Percentiles rank a stretch among this genome's conserved stretches.
These are phyloP conservation scores for Zygosaccharomyces pseudorouxii DNA, from an alignment of 805 yeast species.

Conservation along the genomic window DNA sequence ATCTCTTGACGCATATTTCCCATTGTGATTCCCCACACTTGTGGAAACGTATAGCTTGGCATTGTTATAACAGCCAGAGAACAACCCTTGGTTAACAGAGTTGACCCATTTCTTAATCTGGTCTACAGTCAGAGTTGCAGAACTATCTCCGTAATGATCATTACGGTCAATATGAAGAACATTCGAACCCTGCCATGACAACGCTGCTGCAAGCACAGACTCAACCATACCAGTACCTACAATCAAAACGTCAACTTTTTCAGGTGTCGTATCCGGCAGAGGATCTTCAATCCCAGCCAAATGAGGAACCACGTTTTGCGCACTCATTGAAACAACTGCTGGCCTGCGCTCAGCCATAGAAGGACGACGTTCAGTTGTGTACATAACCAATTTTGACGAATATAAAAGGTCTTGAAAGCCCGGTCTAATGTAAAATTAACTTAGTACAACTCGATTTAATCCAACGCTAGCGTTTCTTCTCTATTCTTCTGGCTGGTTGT, in stretches of 20 bases:
- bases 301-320: slow-evolving; percentile 50
- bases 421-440: not conserved
- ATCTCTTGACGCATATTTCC: slow-evolving; percentile 53
- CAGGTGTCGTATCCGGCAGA: slow-evolving; percentile 53
- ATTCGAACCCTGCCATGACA: slow-evolving; percentile 97
- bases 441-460: too few relatives aligned
- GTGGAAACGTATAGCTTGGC: slow-evolving; percentile 80
- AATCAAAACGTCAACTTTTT: slow-evolving; percentile 79
- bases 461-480: too few relatives aligned
- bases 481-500: not conserved
- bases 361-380: slow-evolving; percentile 45
- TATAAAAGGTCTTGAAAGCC: not conserved
- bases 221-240: slow-evolving; percentile 92
- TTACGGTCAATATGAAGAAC: slow-evolving; percentile 87
- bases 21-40: slow-evolving; percentile 36
- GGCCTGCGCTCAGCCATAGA: slow-evolving; percentile 68
- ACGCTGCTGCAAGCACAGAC: slow-evolving; percentile 83
- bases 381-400: slow-evolving; percentile 16
- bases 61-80: slow-evolving; percentile 46
- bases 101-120: slow-evolving; percentile 81
- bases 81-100: slow-evolving; percentile 49
- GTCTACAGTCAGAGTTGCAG: slow-evolving; percentile 81
- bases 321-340: slow-evolving; percentile 37
- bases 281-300: slow-evolving; percentile 78
- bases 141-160: slow-evolving; percentile 81